Conservation (phyloP, 2,329 filamentous ascomycete species). For the Moelleriella libera region DNA sequence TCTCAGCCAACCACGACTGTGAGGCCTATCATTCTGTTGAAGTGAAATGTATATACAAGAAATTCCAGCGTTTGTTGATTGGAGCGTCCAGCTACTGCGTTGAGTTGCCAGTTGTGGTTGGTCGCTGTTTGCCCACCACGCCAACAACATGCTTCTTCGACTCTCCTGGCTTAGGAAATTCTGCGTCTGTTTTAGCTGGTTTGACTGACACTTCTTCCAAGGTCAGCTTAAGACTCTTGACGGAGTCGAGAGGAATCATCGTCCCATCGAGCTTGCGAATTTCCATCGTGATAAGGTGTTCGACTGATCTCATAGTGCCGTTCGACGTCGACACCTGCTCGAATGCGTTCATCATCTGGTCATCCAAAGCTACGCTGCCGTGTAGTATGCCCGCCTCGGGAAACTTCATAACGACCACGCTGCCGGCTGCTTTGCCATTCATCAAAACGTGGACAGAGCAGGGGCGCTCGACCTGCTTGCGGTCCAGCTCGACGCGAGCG, state of each 20-base stretch:
- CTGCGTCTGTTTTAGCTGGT: constrained; percentile 9
- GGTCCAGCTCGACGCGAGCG: constrained; percentile 18
- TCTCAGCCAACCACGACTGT: no score
- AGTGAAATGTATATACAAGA: no score
- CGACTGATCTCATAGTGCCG: constrained; percentile 1
- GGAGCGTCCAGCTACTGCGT: no score
- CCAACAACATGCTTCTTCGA: not conserved
- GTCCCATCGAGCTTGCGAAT: constrained; percentile 16
- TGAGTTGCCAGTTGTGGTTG: not conserved
- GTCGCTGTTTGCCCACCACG: not conserved
- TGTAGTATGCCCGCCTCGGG: constrained; percentile 16
- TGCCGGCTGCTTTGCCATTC: constrained; percentile 16
- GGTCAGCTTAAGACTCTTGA: constrained; percentile 21
- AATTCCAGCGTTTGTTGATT: no score
- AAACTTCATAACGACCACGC: constrained; percentile 21
- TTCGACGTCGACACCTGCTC: not conserved
- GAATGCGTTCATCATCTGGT: constrained; percentile 12
- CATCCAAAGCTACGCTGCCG: constrained; percentile 27
- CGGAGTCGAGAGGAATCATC: constrained; percentile 10
- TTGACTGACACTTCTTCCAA: constrained; percentile 19
- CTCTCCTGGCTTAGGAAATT: constrained; percentile 14
- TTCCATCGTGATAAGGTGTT: constrained; percentile 2
- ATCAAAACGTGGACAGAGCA: constrained; percentile 20
- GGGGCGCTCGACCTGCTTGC: constrained; percentile 19
- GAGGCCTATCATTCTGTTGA: no score